Base-by-base conservation (phyloP, 169 alveolate genomes). In the Eimeria sp. region DNA sequence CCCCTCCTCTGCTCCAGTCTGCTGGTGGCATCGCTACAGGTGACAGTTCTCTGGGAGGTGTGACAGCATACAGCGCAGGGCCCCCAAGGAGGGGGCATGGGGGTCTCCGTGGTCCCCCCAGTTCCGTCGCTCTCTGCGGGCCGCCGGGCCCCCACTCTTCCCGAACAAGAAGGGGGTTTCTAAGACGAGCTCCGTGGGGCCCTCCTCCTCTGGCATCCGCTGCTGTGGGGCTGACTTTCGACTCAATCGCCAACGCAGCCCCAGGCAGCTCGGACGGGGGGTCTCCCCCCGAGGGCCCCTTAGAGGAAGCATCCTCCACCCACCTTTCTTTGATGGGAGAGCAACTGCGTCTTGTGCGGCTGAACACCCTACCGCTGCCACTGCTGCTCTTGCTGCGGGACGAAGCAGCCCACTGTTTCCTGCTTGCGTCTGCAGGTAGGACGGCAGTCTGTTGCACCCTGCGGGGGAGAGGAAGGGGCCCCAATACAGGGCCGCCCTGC, bases 281-380 rank as follows among this genome's bases (percentile, higher is more conserved):
- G 5, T 40, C 80, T 45, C 57, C 47, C 76, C 20, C 65, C 9
- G 91, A 22, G 51, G 91, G 47, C 91, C 91, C 91, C 73, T 51
- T 83, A 54, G 73, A 73, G 25, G 91, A 9, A 22, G 91, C n/a
- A 11, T 45, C 45, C 14, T 78, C 65, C 14, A 25, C 80, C 63
- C 63, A 45, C 25, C 63, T 86, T 7, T 43, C 93, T 43, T 63
- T 86, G 6, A 63, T 63, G 11, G 93, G 93, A 11, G 93, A 86
- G 43, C 82, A 86, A 25, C 93, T 63, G 18, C 93, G 93, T 72
- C 93, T 58, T 22, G 93, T 86, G 47, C 93, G 93, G 43, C 93
- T 86, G 27, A 86, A 86, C 40, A 86, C 93, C 51, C 63, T 86
- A 63, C 93, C n/a, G 92, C 72, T 84, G 34, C 92, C 45, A 65